Conservation (phyloP, 2,329 filamentous ascomycete species). For the Fusarium sp. region DNA sequence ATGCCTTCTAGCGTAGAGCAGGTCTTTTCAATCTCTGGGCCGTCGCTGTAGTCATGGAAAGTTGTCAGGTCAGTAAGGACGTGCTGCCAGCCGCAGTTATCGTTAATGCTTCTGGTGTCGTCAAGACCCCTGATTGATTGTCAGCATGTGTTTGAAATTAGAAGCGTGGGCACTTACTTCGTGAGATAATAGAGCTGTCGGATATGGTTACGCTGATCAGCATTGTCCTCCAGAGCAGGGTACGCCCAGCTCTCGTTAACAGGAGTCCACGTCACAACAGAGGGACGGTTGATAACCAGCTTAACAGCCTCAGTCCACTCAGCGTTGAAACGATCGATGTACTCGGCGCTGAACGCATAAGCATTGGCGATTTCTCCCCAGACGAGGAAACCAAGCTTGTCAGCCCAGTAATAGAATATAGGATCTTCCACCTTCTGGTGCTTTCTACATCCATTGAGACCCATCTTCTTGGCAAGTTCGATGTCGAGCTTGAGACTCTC, state of each 20-base stretch:
- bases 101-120: conserved; percentile 74
- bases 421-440: conserved; percentile 76
- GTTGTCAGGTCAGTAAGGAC: conserved; percentile 74
- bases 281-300: conserved; percentile 75
- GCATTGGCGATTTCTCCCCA: conserved; percentile 76
- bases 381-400: conserved; percentile 71
- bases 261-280: conserved; percentile 75
- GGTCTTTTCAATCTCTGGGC: conserved; percentile 65
- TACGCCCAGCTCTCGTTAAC: conserved; percentile 76
- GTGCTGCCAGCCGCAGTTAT: conserved; percentile 81
- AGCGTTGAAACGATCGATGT: conserved; percentile 70
- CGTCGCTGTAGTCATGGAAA: conserved; percentile 77
- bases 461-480: conserved; percentile 69
- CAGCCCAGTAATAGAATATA: conserved; percentile 71
- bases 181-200: conserved; percentile 74
- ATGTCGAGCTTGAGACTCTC: conserved; percentile 65
- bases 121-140: conserved; percentile 62
- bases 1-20: conserved; percentile 68
- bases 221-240: conserved; percentile 66
- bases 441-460: conserved; percentile 74
- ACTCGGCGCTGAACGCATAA: conserved; percentile 71
- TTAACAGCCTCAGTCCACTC: conserved; percentile 75
- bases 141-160: conserved; percentile 45
- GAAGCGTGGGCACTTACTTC: conserved; percentile 59
- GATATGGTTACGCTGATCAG: conserved; percentile 73